phyloP scores from a whole-genome alignment of 2,329 filamentous ascomycete species.

The Microsporum audouinii region DNA sequence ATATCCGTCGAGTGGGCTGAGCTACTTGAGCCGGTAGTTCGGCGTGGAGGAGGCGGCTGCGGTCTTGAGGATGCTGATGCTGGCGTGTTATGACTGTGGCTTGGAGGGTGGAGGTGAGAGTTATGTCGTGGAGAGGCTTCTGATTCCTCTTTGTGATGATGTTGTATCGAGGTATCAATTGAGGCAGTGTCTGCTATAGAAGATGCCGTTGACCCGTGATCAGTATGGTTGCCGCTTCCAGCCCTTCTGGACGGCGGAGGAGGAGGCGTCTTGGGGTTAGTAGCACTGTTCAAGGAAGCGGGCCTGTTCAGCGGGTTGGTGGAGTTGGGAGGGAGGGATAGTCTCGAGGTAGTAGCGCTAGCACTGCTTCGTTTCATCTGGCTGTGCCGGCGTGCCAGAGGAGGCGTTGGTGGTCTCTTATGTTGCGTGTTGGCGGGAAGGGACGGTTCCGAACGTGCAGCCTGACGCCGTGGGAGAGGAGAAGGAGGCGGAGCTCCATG shows the following conservation, averaged over 20 bases:
- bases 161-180: not conserved
- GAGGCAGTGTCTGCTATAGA: not conserved
- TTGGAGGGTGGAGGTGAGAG: constrained; percentile 14
- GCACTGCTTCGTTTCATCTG: constrained; percentile 32
- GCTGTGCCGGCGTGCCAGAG: constrained; percentile 39
- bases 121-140: constrained; percentile 11
- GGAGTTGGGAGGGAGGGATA: constrained; percentile 34
- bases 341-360: constrained; percentile 20
- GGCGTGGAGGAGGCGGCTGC: constrained; percentile 8
- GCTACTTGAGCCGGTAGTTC: not conserved
- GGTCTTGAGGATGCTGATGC: not conserved
- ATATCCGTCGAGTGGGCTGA: not conserved
- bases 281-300: constrained; percentile 22
- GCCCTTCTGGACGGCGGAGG: constrained; percentile 46
- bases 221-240: not conserved
- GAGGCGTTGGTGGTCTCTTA: constrained; percentile 39
- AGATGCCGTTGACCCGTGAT: not conserved
- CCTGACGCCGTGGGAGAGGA: not conserved
- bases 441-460: constrained; percentile 7
- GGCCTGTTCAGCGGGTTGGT: constrained; percentile 31
- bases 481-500: not conserved
- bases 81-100: not conserved
- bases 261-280: constrained; percentile 34
- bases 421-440: constrained; percentile 17
- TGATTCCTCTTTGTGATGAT: constrained; percentile 4